These are phyloP conservation scores for Phaffia tasmanica DNA, from an alignment of 768 basidiomycete species.

Conservation along the genomic window DNA sequence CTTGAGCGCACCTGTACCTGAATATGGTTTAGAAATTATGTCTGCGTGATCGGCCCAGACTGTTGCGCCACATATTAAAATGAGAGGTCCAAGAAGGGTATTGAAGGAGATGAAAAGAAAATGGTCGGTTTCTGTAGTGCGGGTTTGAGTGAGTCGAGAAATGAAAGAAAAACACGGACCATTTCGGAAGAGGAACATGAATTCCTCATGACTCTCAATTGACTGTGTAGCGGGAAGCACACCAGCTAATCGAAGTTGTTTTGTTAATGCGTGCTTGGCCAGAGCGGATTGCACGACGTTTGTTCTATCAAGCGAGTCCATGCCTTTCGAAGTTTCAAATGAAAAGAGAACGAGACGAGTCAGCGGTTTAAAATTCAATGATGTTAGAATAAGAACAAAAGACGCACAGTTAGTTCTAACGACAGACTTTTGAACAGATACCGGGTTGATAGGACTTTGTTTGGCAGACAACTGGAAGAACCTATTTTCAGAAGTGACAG, in stretches of 20 bases:
- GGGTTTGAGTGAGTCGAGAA: not conserved
- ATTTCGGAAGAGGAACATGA: slow-evolving; percentile 77
- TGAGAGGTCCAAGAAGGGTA: not conserved
- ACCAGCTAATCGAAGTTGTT: slow-evolving; percentile 62
- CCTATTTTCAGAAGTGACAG: slow-evolving; percentile 39
- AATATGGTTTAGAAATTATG: slow-evolving; percentile 76
- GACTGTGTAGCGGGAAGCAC: slow-evolving; percentile 58
- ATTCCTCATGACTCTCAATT: slow-evolving; percentile 67
- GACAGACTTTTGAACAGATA: slow-evolving; percentile 54
- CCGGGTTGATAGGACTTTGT: slow-evolving; percentile 4
- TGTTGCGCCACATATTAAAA: too few relatives aligned
- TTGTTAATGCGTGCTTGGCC: slow-evolving; percentile 73
- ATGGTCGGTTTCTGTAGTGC: not conserved
- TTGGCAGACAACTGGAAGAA: slow-evolving; percentile 55
- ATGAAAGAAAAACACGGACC: slow-evolving; percentile 45
- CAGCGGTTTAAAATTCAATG: too few relatives aligned
- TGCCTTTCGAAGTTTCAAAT: slow-evolving; percentile 3
- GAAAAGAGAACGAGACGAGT: not conserved
- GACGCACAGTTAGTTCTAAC: slow-evolving; percentile 91
- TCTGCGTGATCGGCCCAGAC: slow-evolving; percentile 99
- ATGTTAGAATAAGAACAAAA: not conserved
- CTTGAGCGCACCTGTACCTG: slow-evolving; percentile 89
- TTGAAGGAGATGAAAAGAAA: not conserved
- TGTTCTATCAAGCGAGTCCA: slow-evolving; percentile 47
- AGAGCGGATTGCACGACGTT: slow-evolving; percentile 93